Conservation (phyloP, 2,329 filamentous ascomycete species). For the Dissoconium aciculare region DNA sequence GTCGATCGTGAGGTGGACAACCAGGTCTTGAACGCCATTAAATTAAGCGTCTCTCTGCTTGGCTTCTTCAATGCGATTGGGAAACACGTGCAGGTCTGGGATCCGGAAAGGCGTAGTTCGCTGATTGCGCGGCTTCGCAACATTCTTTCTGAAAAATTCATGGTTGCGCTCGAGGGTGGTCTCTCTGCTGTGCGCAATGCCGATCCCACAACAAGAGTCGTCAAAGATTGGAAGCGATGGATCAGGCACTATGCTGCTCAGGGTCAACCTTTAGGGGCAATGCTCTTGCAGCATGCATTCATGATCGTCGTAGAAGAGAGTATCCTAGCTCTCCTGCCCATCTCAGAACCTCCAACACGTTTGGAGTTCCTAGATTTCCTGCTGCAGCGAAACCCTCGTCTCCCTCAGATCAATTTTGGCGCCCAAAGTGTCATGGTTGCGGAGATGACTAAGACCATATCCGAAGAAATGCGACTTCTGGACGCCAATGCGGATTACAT, state of each 20-base stretch:
- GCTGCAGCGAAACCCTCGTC: conserved; percentile 21
- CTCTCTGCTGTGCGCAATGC: conserved; percentile 81
- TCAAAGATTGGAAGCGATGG: conserved; percentile 79
- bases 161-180: conserved; percentile 75
- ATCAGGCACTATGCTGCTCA: conserved; percentile 66
- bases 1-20: conserved; percentile 13
- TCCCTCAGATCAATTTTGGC: neutral
- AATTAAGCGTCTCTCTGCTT: conserved; percentile 68
- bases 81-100: conserved; percentile 69
- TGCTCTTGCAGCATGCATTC: conserved; percentile 79
- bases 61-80: conserved; percentile 79
- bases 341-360: conserved; percentile 9
- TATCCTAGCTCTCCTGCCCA: conserved; percentile 15
- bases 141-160: conserved; percentile 68
- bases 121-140: conserved; percentile 57
- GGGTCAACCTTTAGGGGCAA: conserved; percentile 72
- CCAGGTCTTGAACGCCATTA: conserved; percentile 33
- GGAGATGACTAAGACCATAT: conserved; percentile 54
- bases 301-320: conserved; percentile 55
- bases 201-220: conserved; percentile 45
- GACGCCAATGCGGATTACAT: conserved; percentile 86
- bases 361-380: conserved; percentile 14
- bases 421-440: conserved; percentile 39
- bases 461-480: conserved; percentile 70
- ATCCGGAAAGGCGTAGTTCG: conserved; percentile 52